Percentiles rank a stretch among this genome's conserved stretches.
phyloP scores from a whole-genome alignment of 2,329 filamentous ascomycete species.

The Pestalotiopsis sp. region DNA sequence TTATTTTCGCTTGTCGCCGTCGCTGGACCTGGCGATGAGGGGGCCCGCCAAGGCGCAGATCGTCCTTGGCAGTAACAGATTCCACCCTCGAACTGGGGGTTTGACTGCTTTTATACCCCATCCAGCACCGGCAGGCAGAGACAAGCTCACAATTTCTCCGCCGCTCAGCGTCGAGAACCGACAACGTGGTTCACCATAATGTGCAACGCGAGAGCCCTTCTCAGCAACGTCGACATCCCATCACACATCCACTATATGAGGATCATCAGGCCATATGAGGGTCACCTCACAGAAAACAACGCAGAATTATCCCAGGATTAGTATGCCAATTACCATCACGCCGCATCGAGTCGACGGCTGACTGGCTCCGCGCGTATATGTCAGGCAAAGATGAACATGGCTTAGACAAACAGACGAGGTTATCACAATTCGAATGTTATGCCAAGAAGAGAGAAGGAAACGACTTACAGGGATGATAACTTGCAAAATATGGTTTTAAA shows the following conservation, averaged over 20 bases:
- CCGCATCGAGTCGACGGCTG: background rate
- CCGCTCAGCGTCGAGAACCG: conserved; percentile 7
- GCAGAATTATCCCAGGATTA: background rate
- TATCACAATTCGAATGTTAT: background rate
- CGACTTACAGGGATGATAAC: background rate
- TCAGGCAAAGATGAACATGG: background rate
- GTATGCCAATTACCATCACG: background rate
- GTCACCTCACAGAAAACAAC: background rate
- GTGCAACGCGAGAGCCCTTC: background rate
- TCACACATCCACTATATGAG: background rate
- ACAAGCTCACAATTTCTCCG: conserved; percentile 6
- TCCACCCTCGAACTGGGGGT: background rate
- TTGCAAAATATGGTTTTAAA: background rate
- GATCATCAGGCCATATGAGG: background rate
- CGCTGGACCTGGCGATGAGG: background rate
- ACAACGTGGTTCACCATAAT: background rate
- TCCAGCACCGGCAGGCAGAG: background rate
- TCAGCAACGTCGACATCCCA: background rate
- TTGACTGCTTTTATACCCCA: background rate
- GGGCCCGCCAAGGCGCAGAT: conserved; percentile 9
- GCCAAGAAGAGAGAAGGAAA: background rate
- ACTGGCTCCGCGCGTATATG: background rate
- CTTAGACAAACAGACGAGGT: background rate
- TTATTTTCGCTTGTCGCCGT: background rate
- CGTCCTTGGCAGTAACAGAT: conserved; percentile 10